Evolutionary conservation across 2,329 filamentous ascomycete genomes (phyloP), one percentile per base, ranked within the genome.

Genomic region (Paecilomyces fulvus): DNA sequence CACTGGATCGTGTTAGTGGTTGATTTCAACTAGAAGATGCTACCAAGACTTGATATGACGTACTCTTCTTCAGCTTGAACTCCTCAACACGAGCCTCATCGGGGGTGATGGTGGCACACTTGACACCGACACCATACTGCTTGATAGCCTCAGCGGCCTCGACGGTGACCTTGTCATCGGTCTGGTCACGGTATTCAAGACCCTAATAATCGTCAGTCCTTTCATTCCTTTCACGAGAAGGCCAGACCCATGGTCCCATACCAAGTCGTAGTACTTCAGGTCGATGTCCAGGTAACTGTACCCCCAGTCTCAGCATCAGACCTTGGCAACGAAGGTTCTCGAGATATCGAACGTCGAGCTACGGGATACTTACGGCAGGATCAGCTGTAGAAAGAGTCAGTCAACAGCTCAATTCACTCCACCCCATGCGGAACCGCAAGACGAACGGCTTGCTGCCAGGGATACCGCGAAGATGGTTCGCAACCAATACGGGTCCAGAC

Each of bases 51-150:
- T 75, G 17, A 43, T 51, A 51, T 37, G n/a, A 65, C 86, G 75
- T 78, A 92, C 88, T 97, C 81, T 97, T 87, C 88, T 97, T 99
- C 66, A 99, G 84, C 73, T 96, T 92, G 78, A 97, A 99, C 78
- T 97, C 94, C 81, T 97, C 83, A 30, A 99, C 92, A 73, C 94
- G 88, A 62, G 85, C 88, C 83, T 99, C 94, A 73, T 99, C 94
- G 43, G 94, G 94, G 49, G 94, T 99, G 79, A 99, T 99, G 73
- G 94, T 99, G 63, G 94, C 94, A 77, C 94, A 99, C 83, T 99
- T 99, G 80, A 99, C 90, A 76, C 92, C 94, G 55, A 99, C 94
- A 58, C 88, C 90, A 83, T 97, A 96, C 83, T 96, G 96, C 84
- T 96, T 92, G 80, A 97, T 97, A 49, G 94, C 94, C 79, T 96